Evolutionary conservation across 139 green algal genomes (phyloP), one percentile per base, ranked within the genome.

Genomic region (Pleodorina starrii): DNA sequence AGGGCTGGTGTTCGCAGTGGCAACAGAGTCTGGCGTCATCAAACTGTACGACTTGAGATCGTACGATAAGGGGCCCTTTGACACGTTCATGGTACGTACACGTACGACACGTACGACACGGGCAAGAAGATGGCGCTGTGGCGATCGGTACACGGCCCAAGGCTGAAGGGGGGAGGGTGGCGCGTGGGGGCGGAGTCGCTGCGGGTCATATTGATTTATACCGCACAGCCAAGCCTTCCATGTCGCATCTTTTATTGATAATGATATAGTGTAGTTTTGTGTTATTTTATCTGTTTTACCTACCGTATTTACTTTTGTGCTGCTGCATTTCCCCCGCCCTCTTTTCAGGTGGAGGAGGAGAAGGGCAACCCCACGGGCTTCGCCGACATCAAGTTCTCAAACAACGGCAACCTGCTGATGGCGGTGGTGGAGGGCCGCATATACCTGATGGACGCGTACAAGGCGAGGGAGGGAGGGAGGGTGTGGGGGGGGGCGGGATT

Each of bases 1-100:
- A 90, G 97, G 97, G 2, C 93, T 98, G 12, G 95, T 99, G n/a
- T 98, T 99, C 90, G 96, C 91, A 14, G 96, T 99, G 50, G 96
- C 93, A 0, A 92, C 93, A 0, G 94, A 97, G 42, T 92, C 87
- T 10, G 96, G 96, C 12, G 82, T 97, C 25, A 87, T 98, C 21
- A 97, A 97, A 91, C 93, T 99, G 66, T 99, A 98, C 90, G 97
- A 99, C 81, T 91, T 94, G 5, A 87, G 93, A 25, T 94, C 94
- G 29, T 98, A 97, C 78, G 91, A 94, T 29, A 89, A 95, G 48
- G 97, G 97, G 2, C 96, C 97, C 29, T 99, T 99, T 90, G 92
- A 96, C 60, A 94, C 94, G 0, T 99, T 99, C 87, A 80, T 88
- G 66, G 94, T 97, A 54, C 46, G 93, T 25, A 16, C 0, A 12